These are phyloP conservation scores for Wickerhamomyces silvicola DNA, from an alignment of 805 yeast genomes.

Conservation along the genomic window DNA sequence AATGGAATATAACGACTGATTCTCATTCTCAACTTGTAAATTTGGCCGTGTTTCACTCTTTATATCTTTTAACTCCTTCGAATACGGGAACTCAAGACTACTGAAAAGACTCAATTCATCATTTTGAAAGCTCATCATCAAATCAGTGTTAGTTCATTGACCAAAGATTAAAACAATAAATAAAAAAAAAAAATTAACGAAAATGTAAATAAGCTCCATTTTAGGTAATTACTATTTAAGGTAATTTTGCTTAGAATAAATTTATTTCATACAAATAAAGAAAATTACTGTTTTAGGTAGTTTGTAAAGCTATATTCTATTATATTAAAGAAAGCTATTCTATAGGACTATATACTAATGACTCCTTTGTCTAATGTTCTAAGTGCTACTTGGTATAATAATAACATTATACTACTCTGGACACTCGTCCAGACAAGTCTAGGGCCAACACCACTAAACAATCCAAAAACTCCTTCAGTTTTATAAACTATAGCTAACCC, in stretches of 20 bases:
- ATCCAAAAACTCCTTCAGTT: constrained; percentile 70
- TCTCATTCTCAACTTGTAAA: constrained; percentile 11
- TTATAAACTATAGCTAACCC: constrained; percentile 53
- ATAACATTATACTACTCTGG: constrained; percentile 90
- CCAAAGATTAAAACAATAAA: no score
- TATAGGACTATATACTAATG: no score
- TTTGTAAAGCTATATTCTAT: no score
- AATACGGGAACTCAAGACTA: constrained; percentile 17
- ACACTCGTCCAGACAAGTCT: constrained; percentile 94
- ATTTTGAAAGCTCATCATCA: constrained; percentile 1
- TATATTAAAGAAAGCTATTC: no score
- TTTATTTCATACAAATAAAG: no score
- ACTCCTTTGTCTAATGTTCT: constrained; percentile 36
- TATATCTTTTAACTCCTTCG: constrained; percentile 13
- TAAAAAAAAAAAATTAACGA: no score
- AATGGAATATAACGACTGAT: constrained; percentile 16
- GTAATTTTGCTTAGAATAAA: no score
- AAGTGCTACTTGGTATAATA: constrained; percentile 76
- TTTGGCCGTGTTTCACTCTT: constrained; percentile 15
- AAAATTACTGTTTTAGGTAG: no score
- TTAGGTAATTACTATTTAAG: no score
- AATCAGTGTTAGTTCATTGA: background rate
- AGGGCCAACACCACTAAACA: constrained; percentile 95
- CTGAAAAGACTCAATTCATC: constrained; percentile 7
- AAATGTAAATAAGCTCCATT: no score